Conservation (phyloP, 2,329 filamentous ascomycete genomes). For the Didymella pomorum region DNA sequence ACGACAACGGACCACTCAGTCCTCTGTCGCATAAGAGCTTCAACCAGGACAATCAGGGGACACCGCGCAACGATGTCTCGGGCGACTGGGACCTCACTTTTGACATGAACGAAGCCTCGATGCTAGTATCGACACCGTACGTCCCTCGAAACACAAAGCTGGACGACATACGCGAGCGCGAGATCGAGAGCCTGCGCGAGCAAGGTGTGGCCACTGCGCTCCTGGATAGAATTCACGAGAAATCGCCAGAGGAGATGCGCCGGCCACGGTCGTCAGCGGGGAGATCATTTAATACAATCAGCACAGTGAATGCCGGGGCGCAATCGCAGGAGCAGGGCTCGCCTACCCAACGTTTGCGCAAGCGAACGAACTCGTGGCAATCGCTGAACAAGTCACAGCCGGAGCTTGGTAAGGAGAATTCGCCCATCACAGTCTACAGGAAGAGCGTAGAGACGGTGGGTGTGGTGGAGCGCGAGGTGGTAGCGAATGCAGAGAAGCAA, state of each 20-base stretch:
- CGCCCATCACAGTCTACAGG: constrained; percentile 47
- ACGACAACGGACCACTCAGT: constrained; percentile 42
- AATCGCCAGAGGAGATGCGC: constrained; percentile 39
- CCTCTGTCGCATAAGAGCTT: constrained; percentile 51
- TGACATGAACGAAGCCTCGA: constrained; percentile 56
- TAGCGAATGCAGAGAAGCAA: constrained; percentile 33
- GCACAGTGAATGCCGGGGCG: constrained; percentile 10
- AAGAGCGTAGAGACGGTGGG: constrained; percentile 46
- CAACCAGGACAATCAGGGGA: constrained; percentile 26
- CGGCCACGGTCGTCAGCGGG: constrained; percentile 18
- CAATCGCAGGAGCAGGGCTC: constrained; percentile 13
- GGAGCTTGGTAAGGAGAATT: constrained; percentile 38
- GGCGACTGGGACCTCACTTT: constrained; percentile 50
- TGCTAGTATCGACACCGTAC: constrained; percentile 59
- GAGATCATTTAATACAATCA: not conserved
- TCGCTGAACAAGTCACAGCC: constrained; percentile 40
- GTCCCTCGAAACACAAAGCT: constrained; percentile 52
- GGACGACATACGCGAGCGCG: constrained; percentile 54
- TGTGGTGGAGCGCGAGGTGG: constrained; percentile 38
- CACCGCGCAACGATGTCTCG: constrained; percentile 32
- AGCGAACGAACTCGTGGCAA: constrained; percentile 42
- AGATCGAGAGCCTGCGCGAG: constrained; percentile 51
- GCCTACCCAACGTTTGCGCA: constrained; percentile 29
- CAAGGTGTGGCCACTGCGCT: constrained; percentile 43
- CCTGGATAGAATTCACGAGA: constrained; percentile 41